Evolutionary conservation across 768 basidiomycete species (phyloP), one percentile per base, ranked within the genome.

Genomic region (Solioccasus polychromus): DNA sequence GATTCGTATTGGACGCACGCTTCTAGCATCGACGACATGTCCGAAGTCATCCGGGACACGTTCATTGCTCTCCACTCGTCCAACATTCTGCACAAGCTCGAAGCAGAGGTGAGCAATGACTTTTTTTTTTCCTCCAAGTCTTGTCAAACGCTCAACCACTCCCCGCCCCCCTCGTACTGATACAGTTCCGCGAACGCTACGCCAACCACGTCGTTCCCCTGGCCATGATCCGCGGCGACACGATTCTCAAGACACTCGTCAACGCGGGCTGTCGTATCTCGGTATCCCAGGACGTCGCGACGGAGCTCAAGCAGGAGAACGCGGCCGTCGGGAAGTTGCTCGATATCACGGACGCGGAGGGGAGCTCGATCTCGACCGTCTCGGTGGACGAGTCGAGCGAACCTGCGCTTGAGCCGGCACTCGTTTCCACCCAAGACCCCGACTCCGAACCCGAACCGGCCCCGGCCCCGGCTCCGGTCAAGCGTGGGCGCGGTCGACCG

Each of bases 1-100:
- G 96, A 99, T 62, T 98, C 96, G 1, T 99, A 97, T 69, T 99
- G 96, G 96, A 97, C 95, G 4, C 96, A 99, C 61, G 87, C 96
- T 0, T 79, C 71, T 35, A 79, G 76, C 53, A 85, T 97, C 43
- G 90, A 96, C 67, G 69, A 80, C 41, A 95, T 98, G 92, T 88
- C 91, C 0, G 74, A 72, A 37, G 75, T 88, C 55, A 95, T 98
- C 57, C 86, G 95, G 23, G 88, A 94, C 35, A 92, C 90, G 1
- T 99, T 99, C 66, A 88, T 98, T 46, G 82, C 86, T 1, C 75
- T 98, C 14, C 95, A 99, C 66, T 86, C 86, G 15, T 86, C 88
- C 8, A 85, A 94, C 61, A 80, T 98, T 8, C 77, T 98, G 5
- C 68, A 68, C 18, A 80, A 78, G 54, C 78, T 98, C 0, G 70